Evolutionary conservation across 2,329 filamentous ascomycete species (phyloP).

Genomic region (Monilinia aucupariae): DNA sequence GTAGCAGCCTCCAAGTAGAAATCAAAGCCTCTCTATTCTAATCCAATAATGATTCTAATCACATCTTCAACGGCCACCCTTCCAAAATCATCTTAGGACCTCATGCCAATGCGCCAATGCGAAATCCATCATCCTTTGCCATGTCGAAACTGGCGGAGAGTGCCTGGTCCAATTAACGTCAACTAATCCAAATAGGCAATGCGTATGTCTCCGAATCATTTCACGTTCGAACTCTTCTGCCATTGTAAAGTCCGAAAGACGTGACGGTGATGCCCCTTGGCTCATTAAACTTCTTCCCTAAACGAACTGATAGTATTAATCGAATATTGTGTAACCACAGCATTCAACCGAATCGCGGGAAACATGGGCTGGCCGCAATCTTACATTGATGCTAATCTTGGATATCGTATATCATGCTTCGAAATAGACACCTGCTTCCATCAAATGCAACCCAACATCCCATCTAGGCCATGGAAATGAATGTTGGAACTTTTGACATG

Average conservation of each 20-base stretch:
- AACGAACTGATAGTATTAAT: too few relatives aligned
- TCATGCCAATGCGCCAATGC: background rate
- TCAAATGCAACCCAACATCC: too few relatives aligned
- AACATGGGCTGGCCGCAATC: background rate
- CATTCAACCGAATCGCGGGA: background rate
- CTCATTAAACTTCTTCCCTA: background rate
- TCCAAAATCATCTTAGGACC: constrained; percentile 7
- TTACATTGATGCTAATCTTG: background rate
- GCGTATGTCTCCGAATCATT: background rate
- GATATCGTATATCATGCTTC: background rate
- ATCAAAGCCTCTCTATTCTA: constrained; percentile 2
- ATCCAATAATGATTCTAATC: too few relatives aligned
- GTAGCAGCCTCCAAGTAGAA: constrained; percentile 3
- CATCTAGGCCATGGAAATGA: too few relatives aligned
- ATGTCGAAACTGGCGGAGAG: background rate
- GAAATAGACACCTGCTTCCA: background rate
- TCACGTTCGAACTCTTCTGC: background rate
- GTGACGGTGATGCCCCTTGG: too few relatives aligned
- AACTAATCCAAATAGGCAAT: background rate
- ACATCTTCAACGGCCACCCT: constrained; percentile 9
- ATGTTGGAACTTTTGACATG: too few relatives aligned
- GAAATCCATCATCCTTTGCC: background rate
- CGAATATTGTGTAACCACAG: too few relatives aligned
- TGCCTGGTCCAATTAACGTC: background rate
- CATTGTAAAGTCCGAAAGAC: too few relatives aligned